Conservation (phyloP, 345 rosid genomes). For the Erucastrum elatum region DNA sequence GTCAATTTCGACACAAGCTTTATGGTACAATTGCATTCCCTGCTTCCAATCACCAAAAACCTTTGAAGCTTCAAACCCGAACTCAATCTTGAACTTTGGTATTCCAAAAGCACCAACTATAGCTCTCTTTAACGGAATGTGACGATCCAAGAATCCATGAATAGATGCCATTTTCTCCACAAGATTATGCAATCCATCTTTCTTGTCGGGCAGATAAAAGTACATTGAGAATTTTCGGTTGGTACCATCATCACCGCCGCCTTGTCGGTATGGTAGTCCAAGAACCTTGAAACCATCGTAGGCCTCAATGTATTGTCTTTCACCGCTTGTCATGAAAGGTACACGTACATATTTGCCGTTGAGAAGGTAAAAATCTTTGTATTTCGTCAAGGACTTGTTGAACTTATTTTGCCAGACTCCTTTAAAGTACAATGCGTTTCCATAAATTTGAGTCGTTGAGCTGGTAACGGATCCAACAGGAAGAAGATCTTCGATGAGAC, state of each 20-base stretch:
- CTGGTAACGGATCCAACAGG: background rate
- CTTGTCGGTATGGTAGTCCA: background rate
- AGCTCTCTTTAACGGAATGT: background rate
- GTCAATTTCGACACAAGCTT: background rate
- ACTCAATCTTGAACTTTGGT: slow-evolving; percentile 12
- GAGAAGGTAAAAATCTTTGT: slow-evolving; percentile 2
- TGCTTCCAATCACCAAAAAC: background rate
- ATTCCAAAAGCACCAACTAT: background rate
- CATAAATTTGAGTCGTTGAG: background rate
- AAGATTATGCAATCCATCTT: slow-evolving; percentile 7
- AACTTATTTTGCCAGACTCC: background rate
- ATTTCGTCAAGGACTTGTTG: background rate
- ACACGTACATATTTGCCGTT: slow-evolving; percentile 7
- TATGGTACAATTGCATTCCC: background rate
- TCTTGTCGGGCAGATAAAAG: background rate
- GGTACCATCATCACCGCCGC: background rate
- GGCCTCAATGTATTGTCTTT: background rate
- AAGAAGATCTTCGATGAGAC: background rate
- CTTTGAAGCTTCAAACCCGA: background rate
- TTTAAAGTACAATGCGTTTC: background rate
- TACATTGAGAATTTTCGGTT: background rate
- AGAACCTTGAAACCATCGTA: slow-evolving; percentile 21
- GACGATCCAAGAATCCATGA: slow-evolving; percentile 17
- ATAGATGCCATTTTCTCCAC: background rate
- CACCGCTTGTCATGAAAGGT: background rate